phyloP scores from a whole-genome alignment of 1,139 yeast species.

The Blastobotrys niveus region DNA sequence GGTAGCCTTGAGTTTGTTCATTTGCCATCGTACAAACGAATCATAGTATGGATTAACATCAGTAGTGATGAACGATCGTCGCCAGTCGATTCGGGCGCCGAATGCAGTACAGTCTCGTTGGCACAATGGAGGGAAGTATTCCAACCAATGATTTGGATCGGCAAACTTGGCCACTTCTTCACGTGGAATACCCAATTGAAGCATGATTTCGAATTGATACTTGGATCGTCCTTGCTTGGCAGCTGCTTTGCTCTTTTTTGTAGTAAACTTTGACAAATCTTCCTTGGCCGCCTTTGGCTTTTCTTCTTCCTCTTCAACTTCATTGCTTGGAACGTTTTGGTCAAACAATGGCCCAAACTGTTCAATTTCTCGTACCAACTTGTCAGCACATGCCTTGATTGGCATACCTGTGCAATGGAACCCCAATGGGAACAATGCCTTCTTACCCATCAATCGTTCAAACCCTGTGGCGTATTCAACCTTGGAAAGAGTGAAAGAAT shows the following conservation, averaged over 20 bases:
- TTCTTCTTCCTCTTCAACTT: slow-evolving; percentile 44
- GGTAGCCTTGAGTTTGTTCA: slow-evolving; percentile 75
- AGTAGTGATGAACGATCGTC: slow-evolving; percentile 93
- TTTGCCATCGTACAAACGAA: slow-evolving; percentile 94
- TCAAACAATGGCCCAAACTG: slow-evolving; percentile 79
- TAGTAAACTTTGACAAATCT: slow-evolving; percentile 84
- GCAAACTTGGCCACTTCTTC: slow-evolving; percentile 84
- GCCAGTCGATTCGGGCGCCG: slow-evolving; percentile 98
- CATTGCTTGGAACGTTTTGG: slow-evolving; percentile 57
- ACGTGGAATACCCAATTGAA: slow-evolving; percentile 79
- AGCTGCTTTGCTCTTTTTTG: slow-evolving; percentile 86
- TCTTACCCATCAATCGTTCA: slow-evolving; percentile 90
- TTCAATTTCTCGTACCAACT: slow-evolving; percentile 87
- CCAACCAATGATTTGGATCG: slow-evolving; percentile 83
- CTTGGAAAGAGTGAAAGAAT: slow-evolving; percentile 90
- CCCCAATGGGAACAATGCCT: slow-evolving; percentile 92
- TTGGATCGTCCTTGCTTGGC: slow-evolving; percentile 93
- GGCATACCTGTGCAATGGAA: slow-evolving; percentile 99
- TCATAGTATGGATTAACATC: slow-evolving; percentile 94
- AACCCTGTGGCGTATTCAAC: slow-evolving; percentile 91
- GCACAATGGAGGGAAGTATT: slow-evolving; percentile 86
- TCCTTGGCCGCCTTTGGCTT: slow-evolving; percentile 44
- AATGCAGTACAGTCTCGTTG: slow-evolving; percentile 71
- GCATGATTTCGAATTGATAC: slow-evolving; percentile 93
- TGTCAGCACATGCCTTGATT: slow-evolving; percentile 92